Evolutionary conservation across 1,284 basidiomycete species (phyloP).

Genomic region (Leccinum fallax): DNA sequence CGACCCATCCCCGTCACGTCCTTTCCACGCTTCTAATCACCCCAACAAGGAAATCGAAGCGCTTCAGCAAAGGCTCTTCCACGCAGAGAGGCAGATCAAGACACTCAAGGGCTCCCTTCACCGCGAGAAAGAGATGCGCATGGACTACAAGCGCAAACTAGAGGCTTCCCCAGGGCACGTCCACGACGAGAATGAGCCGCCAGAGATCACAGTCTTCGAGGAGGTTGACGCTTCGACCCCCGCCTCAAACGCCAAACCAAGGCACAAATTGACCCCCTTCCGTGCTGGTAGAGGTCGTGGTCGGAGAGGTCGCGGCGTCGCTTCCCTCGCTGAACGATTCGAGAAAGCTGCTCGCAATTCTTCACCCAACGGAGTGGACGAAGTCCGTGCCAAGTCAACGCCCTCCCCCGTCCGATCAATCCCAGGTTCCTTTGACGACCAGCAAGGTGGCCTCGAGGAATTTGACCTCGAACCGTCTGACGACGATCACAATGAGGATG

Average conservation of each 20-base stretch:
- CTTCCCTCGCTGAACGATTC: constrained; percentile 64
- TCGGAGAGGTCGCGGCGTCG: constrained; percentile 50
- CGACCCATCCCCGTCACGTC: constrained; percentile 60
- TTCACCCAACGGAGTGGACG: constrained; percentile 51
- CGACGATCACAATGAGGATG: constrained; percentile 44
- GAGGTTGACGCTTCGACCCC: constrained; percentile 40
- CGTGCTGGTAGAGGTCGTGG: constrained; percentile 39
- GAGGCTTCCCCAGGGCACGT: constrained; percentile 41
- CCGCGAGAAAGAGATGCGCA: constrained; percentile 77
- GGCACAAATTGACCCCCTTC: constrained; percentile 40
- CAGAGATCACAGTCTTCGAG: constrained; percentile 42
- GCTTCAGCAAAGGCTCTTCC: constrained; percentile 75
- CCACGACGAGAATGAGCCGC: constrained; percentile 45
- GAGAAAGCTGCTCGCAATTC: constrained; percentile 57
- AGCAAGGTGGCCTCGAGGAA: constrained; percentile 41
- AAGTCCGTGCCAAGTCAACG: constrained; percentile 39
- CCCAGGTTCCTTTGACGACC: constrained; percentile 41
- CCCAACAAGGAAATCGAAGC: constrained; percentile 79
- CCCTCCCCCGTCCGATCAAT: constrained; percentile 56
- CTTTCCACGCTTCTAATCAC: constrained; percentile 68
- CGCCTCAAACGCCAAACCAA: constrained; percentile 34
- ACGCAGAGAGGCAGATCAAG: constrained; percentile 80
- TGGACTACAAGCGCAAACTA: constrained; percentile 61
- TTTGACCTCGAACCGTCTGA: constrained; percentile 32
- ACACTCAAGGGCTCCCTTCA: constrained; percentile 74